Conservation (phyloP, 441 rosid genomes). For the Capsella rubella region DNA sequence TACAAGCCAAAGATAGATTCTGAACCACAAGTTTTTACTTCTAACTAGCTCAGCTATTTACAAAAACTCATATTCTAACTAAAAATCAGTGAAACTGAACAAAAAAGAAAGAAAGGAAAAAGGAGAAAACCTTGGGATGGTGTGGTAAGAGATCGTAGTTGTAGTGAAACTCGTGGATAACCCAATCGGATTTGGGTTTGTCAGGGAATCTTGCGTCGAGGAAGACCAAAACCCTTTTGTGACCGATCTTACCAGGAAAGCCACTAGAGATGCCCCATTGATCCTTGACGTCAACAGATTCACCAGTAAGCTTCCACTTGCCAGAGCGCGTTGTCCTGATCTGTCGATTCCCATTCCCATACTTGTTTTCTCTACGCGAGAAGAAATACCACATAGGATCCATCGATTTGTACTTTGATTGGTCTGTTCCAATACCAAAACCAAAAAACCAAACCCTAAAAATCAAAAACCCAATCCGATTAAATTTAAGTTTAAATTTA, state of each 20-base stretch:
- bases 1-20: neutral
- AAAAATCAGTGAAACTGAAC: too few relatives aligned
- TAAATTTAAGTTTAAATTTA: too few relatives aligned
- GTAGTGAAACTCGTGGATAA: constrained; percentile 33
- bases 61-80: too few relatives aligned
- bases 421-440: constrained; percentile 29
- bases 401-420: constrained; percentile 40
- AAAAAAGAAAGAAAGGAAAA: too few relatives aligned
- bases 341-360: constrained; percentile 18
- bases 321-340: constrained; percentile 53
- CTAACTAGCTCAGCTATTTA: too few relatives aligned
- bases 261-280: constrained; percentile 20
- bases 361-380: constrained; percentile 42
- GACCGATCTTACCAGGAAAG: constrained; percentile 41
- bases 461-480: neutral
- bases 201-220: constrained; percentile 35
- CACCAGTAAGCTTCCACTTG: constrained; percentile 64
- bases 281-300: constrained; percentile 37
- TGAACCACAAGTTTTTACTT: neutral
- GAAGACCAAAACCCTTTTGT: constrained; percentile 58
- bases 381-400: constrained; percentile 60
- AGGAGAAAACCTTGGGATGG: neutral
- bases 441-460: neutral
- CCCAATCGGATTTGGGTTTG: constrained; percentile 23
- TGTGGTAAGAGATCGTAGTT: constrained; percentile 12